These are phyloP conservation scores for Aegle marmelos DNA, from an alignment of 345 rosid genomes.

Conservation along the genomic window DNA sequence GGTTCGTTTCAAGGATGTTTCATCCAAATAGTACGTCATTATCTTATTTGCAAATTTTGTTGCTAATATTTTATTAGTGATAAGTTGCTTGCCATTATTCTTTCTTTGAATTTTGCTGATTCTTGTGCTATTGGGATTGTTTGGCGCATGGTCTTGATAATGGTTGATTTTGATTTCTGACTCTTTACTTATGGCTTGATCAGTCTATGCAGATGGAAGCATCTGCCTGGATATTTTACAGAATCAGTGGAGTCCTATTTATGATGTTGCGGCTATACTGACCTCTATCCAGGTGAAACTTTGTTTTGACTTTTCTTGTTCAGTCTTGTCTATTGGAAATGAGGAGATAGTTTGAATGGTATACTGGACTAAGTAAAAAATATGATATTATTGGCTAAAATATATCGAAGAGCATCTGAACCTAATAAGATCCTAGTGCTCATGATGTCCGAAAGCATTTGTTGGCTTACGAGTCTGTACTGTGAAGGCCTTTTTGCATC, in stretches of 20 bases:
- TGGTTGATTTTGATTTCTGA: not conserved
- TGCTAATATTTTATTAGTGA: not conserved
- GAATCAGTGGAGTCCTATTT: slow-evolving; percentile 98
- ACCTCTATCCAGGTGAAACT: slow-evolving; percentile 83
- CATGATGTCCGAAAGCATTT: not conserved
- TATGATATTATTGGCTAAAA: not conserved
- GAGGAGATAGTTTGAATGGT: not conserved
- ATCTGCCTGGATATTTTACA: slow-evolving; percentile 92
- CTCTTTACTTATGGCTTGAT: slow-evolving; percentile 1
- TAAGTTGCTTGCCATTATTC: not conserved
- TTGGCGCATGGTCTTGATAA: not conserved
- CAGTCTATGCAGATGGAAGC: slow-evolving; percentile 97
- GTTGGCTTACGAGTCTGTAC: not conserved
- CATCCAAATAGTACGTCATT: slow-evolving; percentile 61
- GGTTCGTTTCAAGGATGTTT: slow-evolving; percentile 67
- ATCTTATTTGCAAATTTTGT: not conserved
- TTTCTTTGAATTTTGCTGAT: not conserved
- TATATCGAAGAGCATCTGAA: not conserved
- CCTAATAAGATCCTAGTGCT: not conserved
- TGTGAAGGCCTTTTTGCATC: not conserved
- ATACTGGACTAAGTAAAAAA: not conserved
- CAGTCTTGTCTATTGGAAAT: not conserved
- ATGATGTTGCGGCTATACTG: slow-evolving; percentile 95
- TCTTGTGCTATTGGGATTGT: not conserved
- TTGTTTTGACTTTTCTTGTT: not conserved